Base-by-base conservation (phyloP, 2,329 filamentous ascomycete genomes). In the Aureobasidium sp. region DNA sequence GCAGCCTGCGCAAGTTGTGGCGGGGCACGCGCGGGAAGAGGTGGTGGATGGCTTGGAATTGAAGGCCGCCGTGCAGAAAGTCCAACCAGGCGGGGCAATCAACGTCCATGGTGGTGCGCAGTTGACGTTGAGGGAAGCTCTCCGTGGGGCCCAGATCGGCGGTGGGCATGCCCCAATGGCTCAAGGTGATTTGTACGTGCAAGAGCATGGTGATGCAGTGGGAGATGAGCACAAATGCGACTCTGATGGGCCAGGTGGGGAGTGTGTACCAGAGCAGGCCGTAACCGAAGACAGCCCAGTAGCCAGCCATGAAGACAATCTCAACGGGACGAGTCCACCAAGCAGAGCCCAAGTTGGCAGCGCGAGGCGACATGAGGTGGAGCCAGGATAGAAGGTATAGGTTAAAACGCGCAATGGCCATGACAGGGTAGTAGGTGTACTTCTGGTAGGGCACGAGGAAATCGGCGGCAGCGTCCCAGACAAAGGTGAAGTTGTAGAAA, bases 41-140 rank as follows among this genome's bases (percentile, higher is more conserved):
- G 71, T 96, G 91, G 70, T 96, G 91, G 57, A 96, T 87, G 8
- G 87, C 90, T 74, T 96, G 91, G 74, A 96, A 96, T 73, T 96
- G 91, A 64, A 90, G 76, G 1, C 87, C 87, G 53, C 87, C 87
- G 70, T 90, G 86, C 69, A 88, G 79, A 67, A 85, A 89, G 70
- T 90, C 87, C 29, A 90, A 75, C 87, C 86, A 90, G 27, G 79
- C 75, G 0, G 87, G 87, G 72, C 86, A 89, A 67, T 88, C 85
- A 52, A 90, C 83, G 68, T 90, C 87, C 85, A 89, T 88, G 29
- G 86, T 89, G 3, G 86, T 89, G 48, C 86, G 80, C 40, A 89
- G 75, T 79, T 87, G 86, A 68, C 84, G 84, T 74, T 88, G 85
- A 0, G 86, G 78, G 69, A 89, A 89, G 0, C 84, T 86, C 70